phyloP scores from a whole-genome alignment of 768 basidiomycete species.

The Boletus reticuloceps region DNA sequence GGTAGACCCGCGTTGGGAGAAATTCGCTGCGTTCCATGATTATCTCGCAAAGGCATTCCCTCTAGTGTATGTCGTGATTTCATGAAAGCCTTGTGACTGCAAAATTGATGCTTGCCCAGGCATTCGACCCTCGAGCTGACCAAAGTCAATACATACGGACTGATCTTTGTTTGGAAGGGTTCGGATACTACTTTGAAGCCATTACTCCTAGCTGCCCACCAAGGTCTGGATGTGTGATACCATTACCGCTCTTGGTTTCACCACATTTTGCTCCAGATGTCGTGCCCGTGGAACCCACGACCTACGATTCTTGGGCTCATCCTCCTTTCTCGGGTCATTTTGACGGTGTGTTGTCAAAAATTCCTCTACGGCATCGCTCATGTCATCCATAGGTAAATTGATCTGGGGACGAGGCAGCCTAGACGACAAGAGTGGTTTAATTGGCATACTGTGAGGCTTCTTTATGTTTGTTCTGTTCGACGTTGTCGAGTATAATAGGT shows the following conservation, averaged over 20 bases:
- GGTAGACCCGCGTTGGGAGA: constrained; percentile 52
- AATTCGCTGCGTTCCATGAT: constrained; percentile 50
- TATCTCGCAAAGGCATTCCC: constrained; percentile 60
- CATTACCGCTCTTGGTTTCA: neutral
- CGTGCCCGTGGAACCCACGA: constrained; percentile 60
- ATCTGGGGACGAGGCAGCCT: constrained; percentile 51
- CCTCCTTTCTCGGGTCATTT: constrained; percentile 64
- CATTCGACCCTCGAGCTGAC: constrained; percentile 50
- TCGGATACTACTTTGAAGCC: constrained; percentile 50
- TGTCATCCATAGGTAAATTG: constrained; percentile 25
- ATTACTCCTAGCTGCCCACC: constrained; percentile 50
- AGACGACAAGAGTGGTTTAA: constrained; percentile 68
- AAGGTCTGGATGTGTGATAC: constrained; percentile 36
- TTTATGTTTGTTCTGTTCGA: neutral
- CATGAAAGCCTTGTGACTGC: neutral
- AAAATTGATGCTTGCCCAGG: constrained; percentile 26
- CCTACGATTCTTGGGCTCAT: constrained; percentile 54
- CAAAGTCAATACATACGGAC: constrained; percentile 60
- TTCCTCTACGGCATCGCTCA: neutral
- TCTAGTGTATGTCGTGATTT: constrained; percentile 43
- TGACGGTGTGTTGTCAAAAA: constrained; percentile 39
- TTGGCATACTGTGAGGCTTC: constrained; percentile 53
- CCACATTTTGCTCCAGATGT: constrained; percentile 44
- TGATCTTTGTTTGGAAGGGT: constrained; percentile 60
- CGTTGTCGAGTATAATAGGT: constrained; percentile 27